Conservation (phyloP, 257 asterid species). For the Petunia secreta region DNA sequence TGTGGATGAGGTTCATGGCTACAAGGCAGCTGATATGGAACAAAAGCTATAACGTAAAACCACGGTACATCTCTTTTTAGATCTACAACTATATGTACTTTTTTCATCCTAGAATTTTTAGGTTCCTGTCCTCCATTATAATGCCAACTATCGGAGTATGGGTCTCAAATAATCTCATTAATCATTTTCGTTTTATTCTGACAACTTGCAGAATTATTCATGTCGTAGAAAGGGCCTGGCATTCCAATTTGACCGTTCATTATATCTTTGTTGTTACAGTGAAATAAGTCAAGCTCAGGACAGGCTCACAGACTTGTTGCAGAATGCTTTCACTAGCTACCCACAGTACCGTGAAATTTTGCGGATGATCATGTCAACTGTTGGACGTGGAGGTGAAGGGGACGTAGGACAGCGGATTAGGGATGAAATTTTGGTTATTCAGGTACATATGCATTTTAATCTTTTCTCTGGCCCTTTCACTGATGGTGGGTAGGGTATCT, state of each 20-base stretch:
- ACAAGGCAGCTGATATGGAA: slow-evolving; percentile 98
- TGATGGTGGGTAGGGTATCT: neutral
- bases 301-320: slow-evolving; percentile 89
- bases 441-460: slow-evolving; percentile 48
- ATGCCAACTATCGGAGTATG: slow-evolving; percentile 20
- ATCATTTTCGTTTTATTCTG: neutral
- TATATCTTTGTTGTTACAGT: slow-evolving; percentile 49
- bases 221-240: neutral
- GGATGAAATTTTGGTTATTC: slow-evolving; percentile 95
- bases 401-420: slow-evolving; percentile 99
- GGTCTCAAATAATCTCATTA: neutral
- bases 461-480: neutral
- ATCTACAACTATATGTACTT: slow-evolving; percentile 18
- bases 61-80: slow-evolving; percentile 64
- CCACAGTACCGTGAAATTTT: slow-evolving; percentile 79
- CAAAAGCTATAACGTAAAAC: slow-evolving; percentile 97
- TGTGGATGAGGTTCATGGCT: slow-evolving; percentile 99
- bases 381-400: slow-evolving; percentile 99
- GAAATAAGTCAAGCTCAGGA: slow-evolving; percentile 99
- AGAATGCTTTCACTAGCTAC: slow-evolving; percentile 55
- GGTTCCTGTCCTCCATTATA: slow-evolving; percentile 11
- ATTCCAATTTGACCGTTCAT: neutral
- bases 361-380: slow-evolving; percentile 95
- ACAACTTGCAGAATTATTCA: slow-evolving; percentile 12
- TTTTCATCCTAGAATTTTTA: slow-evolving; percentile 16